Evolutionary conservation across 768 basidiomycete species (phyloP).

Genomic region (Termitomyces sp.): DNA sequence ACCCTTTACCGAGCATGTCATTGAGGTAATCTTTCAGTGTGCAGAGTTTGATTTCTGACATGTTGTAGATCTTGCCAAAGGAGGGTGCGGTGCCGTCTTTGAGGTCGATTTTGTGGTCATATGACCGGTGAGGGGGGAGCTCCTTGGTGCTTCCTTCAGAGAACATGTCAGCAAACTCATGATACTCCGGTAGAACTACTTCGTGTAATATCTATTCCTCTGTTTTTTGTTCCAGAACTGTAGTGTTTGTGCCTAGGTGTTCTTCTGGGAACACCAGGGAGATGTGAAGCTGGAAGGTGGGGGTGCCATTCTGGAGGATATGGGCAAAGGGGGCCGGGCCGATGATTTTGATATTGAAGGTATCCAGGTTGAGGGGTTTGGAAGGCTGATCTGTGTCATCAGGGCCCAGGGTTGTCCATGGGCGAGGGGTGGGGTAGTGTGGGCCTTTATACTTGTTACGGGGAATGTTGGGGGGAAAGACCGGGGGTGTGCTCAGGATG

Average conservation of each 20-base stretch:
- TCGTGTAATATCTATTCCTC: not conserved
- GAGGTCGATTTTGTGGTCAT: not conserved
- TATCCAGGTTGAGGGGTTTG: no score
- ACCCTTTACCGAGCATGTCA: not conserved
- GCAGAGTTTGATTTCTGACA: not conserved
- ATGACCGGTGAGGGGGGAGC: not conserved
- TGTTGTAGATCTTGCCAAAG: not conserved
- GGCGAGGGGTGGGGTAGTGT: no score
- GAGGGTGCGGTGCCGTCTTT: not conserved
- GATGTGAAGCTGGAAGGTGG: not conserved
- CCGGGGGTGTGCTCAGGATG: no score
- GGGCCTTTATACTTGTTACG: no score
- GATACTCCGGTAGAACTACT: not conserved
- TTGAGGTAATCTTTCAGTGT: not conserved
- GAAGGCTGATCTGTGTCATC: no score
- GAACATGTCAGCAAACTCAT: not conserved
- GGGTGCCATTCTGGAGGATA: not conserved
- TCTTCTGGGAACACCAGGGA: not conserved
- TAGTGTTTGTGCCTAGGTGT: not conserved
- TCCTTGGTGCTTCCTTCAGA: not conserved
- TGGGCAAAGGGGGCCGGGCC: not conserved
- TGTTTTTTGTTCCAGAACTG: not conserved
- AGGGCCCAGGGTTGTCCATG: no score
- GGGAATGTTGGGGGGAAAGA: no score
- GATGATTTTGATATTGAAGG: not conserved